Conservation (phyloP, 148 eudicot species). For the Vaccinium vitisidaea region DNA sequence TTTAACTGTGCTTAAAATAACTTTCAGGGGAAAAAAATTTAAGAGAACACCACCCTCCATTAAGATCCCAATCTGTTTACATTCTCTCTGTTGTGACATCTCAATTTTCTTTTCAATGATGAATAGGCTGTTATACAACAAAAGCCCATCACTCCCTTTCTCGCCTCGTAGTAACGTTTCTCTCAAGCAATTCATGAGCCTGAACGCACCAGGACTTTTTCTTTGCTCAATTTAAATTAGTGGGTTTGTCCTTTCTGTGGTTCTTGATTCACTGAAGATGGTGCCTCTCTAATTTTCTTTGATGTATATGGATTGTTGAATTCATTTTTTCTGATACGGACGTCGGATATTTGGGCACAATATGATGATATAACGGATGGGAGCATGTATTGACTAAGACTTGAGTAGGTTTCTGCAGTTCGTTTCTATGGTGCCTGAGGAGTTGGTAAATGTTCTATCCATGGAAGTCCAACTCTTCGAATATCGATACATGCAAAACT, state of each 20-base stretch:
- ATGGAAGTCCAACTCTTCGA: not conserved
- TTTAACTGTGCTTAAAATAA: not conserved
- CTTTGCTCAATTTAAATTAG: not conserved
- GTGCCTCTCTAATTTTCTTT: not conserved
- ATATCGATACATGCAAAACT: not conserved
- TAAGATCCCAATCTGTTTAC: not conserved
- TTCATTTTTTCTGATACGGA: not conserved
- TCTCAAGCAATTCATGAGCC: not conserved
- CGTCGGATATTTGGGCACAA: not conserved
- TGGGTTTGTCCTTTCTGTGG: not conserved
- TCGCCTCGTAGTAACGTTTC: not conserved
- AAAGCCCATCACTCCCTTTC: not conserved
- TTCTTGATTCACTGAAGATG: not conserved
- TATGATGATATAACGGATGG: not conserved
- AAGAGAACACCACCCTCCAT: not conserved
- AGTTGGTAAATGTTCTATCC: not conserved
- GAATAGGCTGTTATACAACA: not conserved
- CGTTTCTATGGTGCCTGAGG: not conserved
- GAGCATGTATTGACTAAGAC: not conserved
- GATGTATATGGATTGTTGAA: not conserved
- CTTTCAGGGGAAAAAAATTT: too few relatives aligned
- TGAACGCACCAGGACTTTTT: not conserved
- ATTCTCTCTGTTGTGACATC: not conserved
- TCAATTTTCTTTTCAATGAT: not conserved
- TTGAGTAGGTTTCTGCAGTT: not conserved